phyloP scores from a whole-genome alignment of 768 basidiomycete genomes.

The Sistotremastrum suecicum region DNA sequence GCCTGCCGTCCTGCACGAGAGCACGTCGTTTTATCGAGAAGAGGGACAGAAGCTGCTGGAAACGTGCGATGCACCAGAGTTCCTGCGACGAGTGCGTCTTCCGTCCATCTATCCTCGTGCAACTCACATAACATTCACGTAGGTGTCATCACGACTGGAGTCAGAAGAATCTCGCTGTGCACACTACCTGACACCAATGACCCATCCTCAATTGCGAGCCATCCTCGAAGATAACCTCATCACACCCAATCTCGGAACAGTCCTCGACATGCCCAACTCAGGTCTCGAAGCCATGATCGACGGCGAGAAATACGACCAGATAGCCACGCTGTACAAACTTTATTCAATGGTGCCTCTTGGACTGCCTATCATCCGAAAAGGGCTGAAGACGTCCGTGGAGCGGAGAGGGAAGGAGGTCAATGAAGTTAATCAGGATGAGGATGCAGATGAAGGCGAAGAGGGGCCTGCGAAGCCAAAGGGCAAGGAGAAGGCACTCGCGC shows the following conservation, averaged over 20 bases:
- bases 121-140: constrained; percentile 9
- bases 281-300: constrained; percentile 86
- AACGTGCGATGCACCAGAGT: constrained; percentile 69
- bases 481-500: constrained; percentile 39
- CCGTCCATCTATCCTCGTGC: neutral
- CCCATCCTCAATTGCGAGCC: constrained; percentile 48
- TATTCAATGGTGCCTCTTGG: constrained; percentile 58
- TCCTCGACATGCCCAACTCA: constrained; percentile 70
- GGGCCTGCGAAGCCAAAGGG: constrained; percentile 23
- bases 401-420: constrained; percentile 73
- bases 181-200: constrained; percentile 73
- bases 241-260: constrained; percentile 54
- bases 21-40: constrained; percentile 58
- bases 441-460: constrained; percentile 21
- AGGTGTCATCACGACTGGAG: constrained; percentile 72
- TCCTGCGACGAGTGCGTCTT: constrained; percentile 55
- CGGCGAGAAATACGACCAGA: constrained; percentile 56
- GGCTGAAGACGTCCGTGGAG: constrained; percentile 58
- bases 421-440: constrained; percentile 26
- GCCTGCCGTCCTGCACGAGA: constrained; percentile 64
- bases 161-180: constrained; percentile 76
- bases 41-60: constrained; percentile 63
- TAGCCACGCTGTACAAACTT: constrained; percentile 67
- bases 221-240: constrained; percentile 73
- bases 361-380: constrained; percentile 42